These are phyloP conservation scores for Neonectria coccinea DNA, from an alignment of 2,329 filamentous ascomycete genomes.

Conservation along the genomic window DNA sequence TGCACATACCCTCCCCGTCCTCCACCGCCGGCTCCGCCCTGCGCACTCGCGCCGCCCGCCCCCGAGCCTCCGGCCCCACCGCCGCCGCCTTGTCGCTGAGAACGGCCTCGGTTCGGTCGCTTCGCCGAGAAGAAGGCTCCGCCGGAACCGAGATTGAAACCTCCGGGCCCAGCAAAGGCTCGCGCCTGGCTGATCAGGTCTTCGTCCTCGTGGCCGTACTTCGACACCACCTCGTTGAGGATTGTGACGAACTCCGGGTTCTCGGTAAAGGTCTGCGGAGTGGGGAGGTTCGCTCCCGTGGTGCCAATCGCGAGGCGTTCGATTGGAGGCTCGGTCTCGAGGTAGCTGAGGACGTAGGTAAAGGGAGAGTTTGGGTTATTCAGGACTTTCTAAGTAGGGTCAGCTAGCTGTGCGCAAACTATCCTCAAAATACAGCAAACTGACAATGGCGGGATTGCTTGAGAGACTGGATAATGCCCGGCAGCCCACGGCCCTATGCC, in stretches of 20 bases:
- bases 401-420: conserved; percentile 28
- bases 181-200: conserved; percentile 67
- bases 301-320: conserved; percentile 68
- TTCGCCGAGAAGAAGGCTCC: conserved; percentile 63
- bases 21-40: conserved; percentile 71
- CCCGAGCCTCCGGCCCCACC: conserved; percentile 59
- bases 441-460: conserved; percentile 66
- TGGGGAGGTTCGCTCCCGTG: conserved; percentile 69
- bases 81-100: conserved; percentile 52
- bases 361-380: conserved; percentile 59
- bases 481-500: conserved; percentile 34
- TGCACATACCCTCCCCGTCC: conserved; percentile 73
- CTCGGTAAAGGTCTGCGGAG: conserved; percentile 68
- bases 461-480: conserved; percentile 60
- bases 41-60: conserved; percentile 67
- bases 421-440: conserved; percentile 39
- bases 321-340: conserved; percentile 68
- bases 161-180: conserved; percentile 70
- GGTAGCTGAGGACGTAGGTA: conserved; percentile 68
- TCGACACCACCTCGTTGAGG: conserved; percentile 66
- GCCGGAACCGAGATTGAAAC: conserved; percentile 63
- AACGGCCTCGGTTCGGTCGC: conserved; percentile 49
- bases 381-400: conserved; percentile 66
- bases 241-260: conserved; percentile 71
- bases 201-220: conserved; percentile 68